These are phyloP conservation scores for Lactarius akahatsu DNA, from an alignment of 768 basidiomycete species.

Conservation along the genomic window DNA sequence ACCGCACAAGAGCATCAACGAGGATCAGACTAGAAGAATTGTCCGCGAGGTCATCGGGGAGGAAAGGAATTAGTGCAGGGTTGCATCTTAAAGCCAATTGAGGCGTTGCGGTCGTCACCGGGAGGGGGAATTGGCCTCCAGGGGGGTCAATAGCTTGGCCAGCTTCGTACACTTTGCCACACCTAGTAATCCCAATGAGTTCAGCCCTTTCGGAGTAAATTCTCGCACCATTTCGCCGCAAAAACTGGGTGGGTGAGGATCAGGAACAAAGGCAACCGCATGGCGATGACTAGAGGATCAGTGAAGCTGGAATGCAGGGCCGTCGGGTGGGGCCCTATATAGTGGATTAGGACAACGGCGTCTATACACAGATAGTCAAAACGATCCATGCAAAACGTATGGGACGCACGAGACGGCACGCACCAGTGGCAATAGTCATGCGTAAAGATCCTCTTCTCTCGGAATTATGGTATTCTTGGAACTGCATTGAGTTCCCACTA, in stretches of 20 bases:
- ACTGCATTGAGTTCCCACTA: too few species aligned
- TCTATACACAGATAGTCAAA: too few species aligned
- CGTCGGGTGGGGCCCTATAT: background rate
- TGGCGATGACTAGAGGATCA: background rate
- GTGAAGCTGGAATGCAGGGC: background rate
- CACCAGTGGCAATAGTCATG: too few species aligned
- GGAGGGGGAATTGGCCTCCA: slow-evolving; percentile 46
- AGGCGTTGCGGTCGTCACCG: slow-evolving; percentile 37
- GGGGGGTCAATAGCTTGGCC: slow-evolving; percentile 44
- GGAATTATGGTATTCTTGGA: too few species aligned
- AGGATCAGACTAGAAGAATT: slow-evolving; percentile 35
- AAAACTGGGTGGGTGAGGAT: background rate
- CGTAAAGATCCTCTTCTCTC: too few species aligned
- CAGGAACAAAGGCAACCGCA: background rate
- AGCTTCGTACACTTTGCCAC: slow-evolving; percentile 50
- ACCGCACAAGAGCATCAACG: slow-evolving; percentile 42
- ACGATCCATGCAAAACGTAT: too few species aligned
- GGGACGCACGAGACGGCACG: too few species aligned
- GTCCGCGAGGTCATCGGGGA: slow-evolving; percentile 39
- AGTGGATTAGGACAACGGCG: background rate
- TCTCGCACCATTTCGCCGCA: slow-evolving; percentile 7
- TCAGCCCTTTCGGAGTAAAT: background rate
- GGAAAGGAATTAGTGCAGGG: slow-evolving; percentile 49
- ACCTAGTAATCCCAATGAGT: slow-evolving; percentile 35
- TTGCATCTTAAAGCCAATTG: slow-evolving; percentile 49